phyloP scores from a whole-genome alignment of 176 grass and related monocot species.

The Oryza nivara region DNA sequence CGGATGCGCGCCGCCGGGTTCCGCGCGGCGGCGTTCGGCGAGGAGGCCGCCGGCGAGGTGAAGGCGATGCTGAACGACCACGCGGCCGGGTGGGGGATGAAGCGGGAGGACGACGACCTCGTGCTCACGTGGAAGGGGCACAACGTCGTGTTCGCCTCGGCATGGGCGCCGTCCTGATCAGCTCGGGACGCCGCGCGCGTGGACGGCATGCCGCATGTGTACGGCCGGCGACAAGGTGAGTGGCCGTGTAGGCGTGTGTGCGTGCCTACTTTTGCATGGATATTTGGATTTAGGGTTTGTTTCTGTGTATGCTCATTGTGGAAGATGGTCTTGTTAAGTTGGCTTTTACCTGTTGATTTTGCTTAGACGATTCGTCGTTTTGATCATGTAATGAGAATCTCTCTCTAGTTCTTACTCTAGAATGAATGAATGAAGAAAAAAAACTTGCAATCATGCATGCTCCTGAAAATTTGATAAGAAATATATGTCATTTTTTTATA shows the following conservation, averaged over 20 bases:
- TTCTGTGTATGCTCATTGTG: slow-evolving; percentile 49
- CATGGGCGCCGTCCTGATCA: slow-evolving; percentile 68
- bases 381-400: slow-evolving; percentile 20
- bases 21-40: slow-evolving; percentile 60
- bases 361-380: not conserved
- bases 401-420: not conserved
- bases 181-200: no score
- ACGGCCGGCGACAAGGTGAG: slow-evolving; percentile 35
- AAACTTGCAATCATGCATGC: slow-evolving; percentile 11
- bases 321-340: slow-evolving; percentile 42
- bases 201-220: not conserved
- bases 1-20: slow-evolving; percentile 84
- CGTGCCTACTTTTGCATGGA: slow-evolving; percentile 12
- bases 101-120: slow-evolving; percentile 92
- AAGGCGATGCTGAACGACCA: slow-evolving; percentile 90
- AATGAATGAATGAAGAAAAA: not conserved
- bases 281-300: slow-evolving; percentile 52
- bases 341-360: slow-evolving; percentile 29
- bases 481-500: not conserved
- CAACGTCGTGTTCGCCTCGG: slow-evolving; percentile 89
- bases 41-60: slow-evolving; percentile 82
- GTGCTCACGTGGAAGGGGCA: slow-evolving; percentile 98
- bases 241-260: not conserved
- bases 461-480: slow-evolving; percentile 3
- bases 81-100: slow-evolving; percentile 95